Evolutionary conservation across 1,284 basidiomycete genomes (phyloP), one percentile per base, ranked within the genome.

Genomic region (Mycena citricolor): DNA sequence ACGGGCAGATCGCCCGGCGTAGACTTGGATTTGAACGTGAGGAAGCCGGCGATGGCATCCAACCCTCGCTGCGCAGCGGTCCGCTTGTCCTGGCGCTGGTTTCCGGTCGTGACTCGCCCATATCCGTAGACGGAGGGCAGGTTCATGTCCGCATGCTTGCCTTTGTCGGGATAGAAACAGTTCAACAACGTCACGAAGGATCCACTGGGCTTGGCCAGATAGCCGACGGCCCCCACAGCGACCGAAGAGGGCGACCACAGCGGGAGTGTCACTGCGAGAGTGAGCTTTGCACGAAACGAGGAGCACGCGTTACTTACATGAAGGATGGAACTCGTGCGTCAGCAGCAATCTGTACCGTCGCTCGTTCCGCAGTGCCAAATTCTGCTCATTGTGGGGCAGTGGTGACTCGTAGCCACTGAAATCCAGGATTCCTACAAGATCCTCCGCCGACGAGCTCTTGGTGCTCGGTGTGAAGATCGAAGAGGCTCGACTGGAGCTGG

Each of bases 191-290:
- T 81, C 22, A 86, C 63, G 54, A 90, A 91, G 21, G 63, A 59
- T 1, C 87, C 87, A 11, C 61, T 62, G 0, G 80, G 74, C 49
- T 79, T 84, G 16, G 68, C 68, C 34, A 39, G 53, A 44, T 39
- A 55, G 34, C 47, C 88, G 2, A 91, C 79, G 1, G 81, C 77
- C 5, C 87, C 88, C 1, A 90, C 61, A 12, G 67, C 58, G 2
- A 90, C 72, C 2, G 56, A 66, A 1, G 70, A 62, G 1, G 88
- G 88, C 2, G 71, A 69, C 87, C 86, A 90, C 2, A 90, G 62
- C 1, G 86, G 81, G 6, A 87, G 64, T 0, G 72, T 81, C 50
- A 89, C 86, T 88, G 46, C 2, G 34, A 28, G 34, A 22, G 47
- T 26, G 40, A 32, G 11, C 34, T 42, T 24, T 45, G 38, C 24